Base-by-base conservation (phyloP, 2,329 filamentous ascomycete genomes). In the Fusarium annulatum region DNA sequence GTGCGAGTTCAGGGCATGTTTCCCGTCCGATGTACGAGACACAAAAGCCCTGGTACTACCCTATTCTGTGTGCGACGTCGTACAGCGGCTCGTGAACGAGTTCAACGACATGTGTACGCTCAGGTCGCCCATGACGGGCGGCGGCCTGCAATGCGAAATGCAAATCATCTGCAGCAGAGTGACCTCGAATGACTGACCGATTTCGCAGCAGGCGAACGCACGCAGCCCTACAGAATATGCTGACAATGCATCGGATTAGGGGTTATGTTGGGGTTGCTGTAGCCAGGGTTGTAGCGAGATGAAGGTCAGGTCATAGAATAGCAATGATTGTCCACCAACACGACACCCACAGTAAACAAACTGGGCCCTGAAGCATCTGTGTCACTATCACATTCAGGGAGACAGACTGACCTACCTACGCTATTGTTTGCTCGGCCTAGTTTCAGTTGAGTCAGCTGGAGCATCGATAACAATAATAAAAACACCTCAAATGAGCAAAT, bases 281-380 rank as follows among this genome's bases (percentile, higher is more conserved):
- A 61, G 66, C 72, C 63, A 67, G 76, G 76, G 68, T 71, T 12
- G 51, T 69, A 75, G 75, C 69, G 75, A 77, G 70, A 76, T 76
- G 75, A 75, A 64, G 55, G 51, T 34, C 65, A 49, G 51, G 52
- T 39, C 67, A 52, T 43, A 60, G 67, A 55, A 53, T 46, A 66
- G 61, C 63, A 59, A 57, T 42, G 55, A 69, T 60, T 72, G 56
- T 55, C 64, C 43, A 61, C 67, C 55, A 60, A 61, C 63, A 23
- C 10, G 41, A 61, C 67, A 23, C 28, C 49, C 33, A 28, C 38
- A 39, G 36, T 26, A 49, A 42, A 33, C 66, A 59, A 71, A 70
- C 56, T 43, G 33, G 52, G 23, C 52, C 49, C 53, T 57, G 33
- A 33, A 45, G 28, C 38, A 39, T 62, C 60, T 59, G 52, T 57